Percentiles rank a stretch among this genome's conserved stretches.
phyloP scores from a whole-genome alignment of 352 stramenopile species.

The Globisporangium paddicum region DNA sequence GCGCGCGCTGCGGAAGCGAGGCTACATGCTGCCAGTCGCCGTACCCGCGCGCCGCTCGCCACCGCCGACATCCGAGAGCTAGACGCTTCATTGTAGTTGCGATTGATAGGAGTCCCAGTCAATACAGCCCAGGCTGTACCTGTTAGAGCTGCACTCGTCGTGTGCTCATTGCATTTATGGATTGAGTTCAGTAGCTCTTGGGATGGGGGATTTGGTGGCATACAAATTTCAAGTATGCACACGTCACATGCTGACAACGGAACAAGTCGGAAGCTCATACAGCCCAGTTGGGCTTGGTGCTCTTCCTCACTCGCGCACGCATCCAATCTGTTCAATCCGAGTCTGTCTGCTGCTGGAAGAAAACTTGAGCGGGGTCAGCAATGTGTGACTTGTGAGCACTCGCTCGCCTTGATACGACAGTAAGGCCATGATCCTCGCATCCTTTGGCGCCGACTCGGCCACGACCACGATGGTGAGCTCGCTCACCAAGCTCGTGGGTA shows the following conservation, averaged over 20 bases:
- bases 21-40: slow-evolving; percentile 57
- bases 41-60: slow-evolving; percentile 6
- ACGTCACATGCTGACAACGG: background rate
- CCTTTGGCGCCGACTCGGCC: slow-evolving; percentile 3
- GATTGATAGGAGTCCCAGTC: background rate
- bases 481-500: slow-evolving; percentile 7
- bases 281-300: too few species aligned
- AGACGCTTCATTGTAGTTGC: background rate
- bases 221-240: background rate
- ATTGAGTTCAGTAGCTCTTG: background rate
- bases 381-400: too few species aligned
- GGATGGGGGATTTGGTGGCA: background rate
- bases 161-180: background rate
- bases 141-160: background rate
- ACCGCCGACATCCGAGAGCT: background rate
- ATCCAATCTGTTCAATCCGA: too few species aligned
- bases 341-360: too few species aligned
- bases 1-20: slow-evolving; percentile 56
- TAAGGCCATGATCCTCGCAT: slow-evolving; percentile 3
- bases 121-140: background rate
- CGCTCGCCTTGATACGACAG: slow-evolving; percentile 3
- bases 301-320: too few species aligned
- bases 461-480: background rate
- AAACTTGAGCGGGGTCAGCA: too few species aligned
- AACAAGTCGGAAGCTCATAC: background rate